Base-by-base conservation (phyloP, 768 basidiomycete genomes). In the Termitomyces sp. region DNA sequence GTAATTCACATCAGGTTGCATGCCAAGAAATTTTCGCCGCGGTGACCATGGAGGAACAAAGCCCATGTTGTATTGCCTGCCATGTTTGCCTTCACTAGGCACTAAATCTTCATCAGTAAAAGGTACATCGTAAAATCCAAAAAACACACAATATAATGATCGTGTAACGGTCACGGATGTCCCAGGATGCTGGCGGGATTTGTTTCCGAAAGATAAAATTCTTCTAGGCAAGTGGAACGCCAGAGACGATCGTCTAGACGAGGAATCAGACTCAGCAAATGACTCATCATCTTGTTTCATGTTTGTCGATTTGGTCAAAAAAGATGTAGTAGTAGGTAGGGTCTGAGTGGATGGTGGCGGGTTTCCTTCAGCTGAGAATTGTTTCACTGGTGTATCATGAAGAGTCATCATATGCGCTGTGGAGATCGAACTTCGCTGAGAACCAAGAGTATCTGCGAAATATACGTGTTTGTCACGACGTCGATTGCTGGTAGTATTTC, bases 161-260 rank as follows among this genome's bases (percentile, higher is more conserved):
- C 27, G 54, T 18, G 22, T 44, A 4, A 39, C 18, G 6, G 42
- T 37, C n/a, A 57, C 31, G 37, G 47, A 45, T 12, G 60, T 18
- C 18, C 60, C 62, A 12, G 52, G 13, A 30, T 20, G 56, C 7
- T 61, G 57, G 16, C 59, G 60, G 2, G 52, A 54, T 41, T 66
- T 68, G 24, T 49, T 59, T 18, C 48, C 37, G 42, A 67, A 63
- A 31, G 55, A 58, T 22, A 59, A 34, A 18, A 63, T 63, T 33
- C 57, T 59, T 45, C 60, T 66, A 12, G 67, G 58, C 39, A 67
- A 54, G 41, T 59, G 57, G 20, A 54, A 46, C 6, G 65, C 59
- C 39, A 68, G 33, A 13, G 67, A 65, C 30, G 65, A 65, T 3
- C 65, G 61, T 44, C 63, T 54, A 18, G 67, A 66, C 24, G 63